phyloP scores from a whole-genome alignment of 2,329 filamentous ascomycete species.

The Fusarium camptoceras region DNA sequence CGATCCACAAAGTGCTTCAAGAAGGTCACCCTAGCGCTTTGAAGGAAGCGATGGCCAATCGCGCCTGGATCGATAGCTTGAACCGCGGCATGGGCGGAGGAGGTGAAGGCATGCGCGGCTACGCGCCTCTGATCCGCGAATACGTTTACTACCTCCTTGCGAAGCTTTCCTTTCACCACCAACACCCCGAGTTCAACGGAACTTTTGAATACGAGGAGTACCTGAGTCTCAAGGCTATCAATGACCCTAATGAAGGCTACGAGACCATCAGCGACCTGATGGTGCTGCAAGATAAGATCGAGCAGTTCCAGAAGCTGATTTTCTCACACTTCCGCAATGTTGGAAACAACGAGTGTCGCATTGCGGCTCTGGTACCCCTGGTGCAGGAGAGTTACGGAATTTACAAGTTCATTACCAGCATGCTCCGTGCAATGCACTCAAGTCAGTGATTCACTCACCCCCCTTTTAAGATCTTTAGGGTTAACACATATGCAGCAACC shows the following conservation, averaged over 20 bases:
- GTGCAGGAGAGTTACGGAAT: slow-evolving; percentile 99
- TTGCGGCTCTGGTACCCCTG: slow-evolving; percentile 90
- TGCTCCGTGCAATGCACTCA: slow-evolving; percentile 97
- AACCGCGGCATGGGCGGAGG: slow-evolving; percentile 83
- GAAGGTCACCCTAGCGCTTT: slow-evolving; percentile 92
- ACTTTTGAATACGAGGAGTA: slow-evolving; percentile 99
- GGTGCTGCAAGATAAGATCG: slow-evolving; percentile 97
- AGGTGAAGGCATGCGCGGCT: slow-evolving; percentile 88
- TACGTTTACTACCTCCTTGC: slow-evolving; percentile 96
- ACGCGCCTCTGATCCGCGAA: slow-evolving; percentile 92
- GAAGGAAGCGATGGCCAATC: slow-evolving; percentile 88
- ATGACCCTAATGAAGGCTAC: slow-evolving; percentile 97
- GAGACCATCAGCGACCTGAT: slow-evolving; percentile 98
- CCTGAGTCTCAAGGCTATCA: slow-evolving; percentile 96
- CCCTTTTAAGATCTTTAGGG: slow-evolving; percentile 8
- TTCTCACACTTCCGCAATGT: slow-evolving; percentile 95
- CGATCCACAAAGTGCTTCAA: slow-evolving; percentile 95
- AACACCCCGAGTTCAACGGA: slow-evolving; percentile 98
- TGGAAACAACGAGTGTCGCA: slow-evolving; percentile 95
- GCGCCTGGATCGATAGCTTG: slow-evolving; percentile 92
- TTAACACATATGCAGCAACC: slow-evolving; percentile 69
- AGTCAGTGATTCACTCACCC: slow-evolving; percentile 64
- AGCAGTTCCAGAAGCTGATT: slow-evolving; percentile 97
- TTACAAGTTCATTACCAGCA: slow-evolving; percentile 99
- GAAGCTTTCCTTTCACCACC: slow-evolving; percentile 95